phyloP scores from a whole-genome alignment of 306 rosid genomes.

The apple (Malus domestica) region DNA sequence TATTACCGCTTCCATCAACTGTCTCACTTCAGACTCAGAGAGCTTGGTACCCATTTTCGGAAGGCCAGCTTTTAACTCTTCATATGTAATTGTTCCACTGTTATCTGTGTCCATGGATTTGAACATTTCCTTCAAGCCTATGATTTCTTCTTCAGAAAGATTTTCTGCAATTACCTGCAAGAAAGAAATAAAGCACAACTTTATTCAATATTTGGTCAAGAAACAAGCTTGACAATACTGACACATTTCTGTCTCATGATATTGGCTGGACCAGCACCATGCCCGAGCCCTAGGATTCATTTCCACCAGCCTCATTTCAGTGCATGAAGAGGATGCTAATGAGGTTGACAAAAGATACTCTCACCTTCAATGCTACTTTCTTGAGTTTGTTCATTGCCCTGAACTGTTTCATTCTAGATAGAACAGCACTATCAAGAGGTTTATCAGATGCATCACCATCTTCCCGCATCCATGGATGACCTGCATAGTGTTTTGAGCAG shows the following conservation, averaged over 20 bases:
- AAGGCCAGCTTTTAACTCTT: slow-evolving; percentile 94
- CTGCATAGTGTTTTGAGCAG: slow-evolving; percentile 36
- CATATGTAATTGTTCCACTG: slow-evolving; percentile 91
- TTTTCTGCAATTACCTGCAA: slow-evolving; percentile 88
- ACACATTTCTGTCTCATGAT: background rate
- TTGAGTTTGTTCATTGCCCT: slow-evolving; percentile 97
- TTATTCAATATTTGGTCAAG: background rate
- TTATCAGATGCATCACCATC: slow-evolving; percentile 90
- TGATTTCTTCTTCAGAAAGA: slow-evolving; percentile 96
- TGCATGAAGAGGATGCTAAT: background rate
- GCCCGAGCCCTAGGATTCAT: background rate
- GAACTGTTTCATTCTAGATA: slow-evolving; percentile 91
- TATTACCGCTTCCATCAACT: slow-evolving; percentile 92
- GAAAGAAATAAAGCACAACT: slow-evolving; percentile 8
- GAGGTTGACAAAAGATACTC: slow-evolving; percentile 5
- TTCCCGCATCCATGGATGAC: slow-evolving; percentile 97
- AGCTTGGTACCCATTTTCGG: slow-evolving; percentile 87
- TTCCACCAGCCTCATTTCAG: background rate
- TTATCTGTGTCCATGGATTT: slow-evolving; percentile 97
- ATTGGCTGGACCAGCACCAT: background rate
- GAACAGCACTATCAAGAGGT: slow-evolving; percentile 92
- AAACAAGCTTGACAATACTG: background rate
- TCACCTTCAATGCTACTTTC: slow-evolving; percentile 91
- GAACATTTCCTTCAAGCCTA: slow-evolving; percentile 96
- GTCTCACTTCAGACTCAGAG: slow-evolving; percentile 91